These are phyloP conservation scores for Gymnopilus junonius DNA, from an alignment of 768 basidiomycete species.

Conservation along the genomic window DNA sequence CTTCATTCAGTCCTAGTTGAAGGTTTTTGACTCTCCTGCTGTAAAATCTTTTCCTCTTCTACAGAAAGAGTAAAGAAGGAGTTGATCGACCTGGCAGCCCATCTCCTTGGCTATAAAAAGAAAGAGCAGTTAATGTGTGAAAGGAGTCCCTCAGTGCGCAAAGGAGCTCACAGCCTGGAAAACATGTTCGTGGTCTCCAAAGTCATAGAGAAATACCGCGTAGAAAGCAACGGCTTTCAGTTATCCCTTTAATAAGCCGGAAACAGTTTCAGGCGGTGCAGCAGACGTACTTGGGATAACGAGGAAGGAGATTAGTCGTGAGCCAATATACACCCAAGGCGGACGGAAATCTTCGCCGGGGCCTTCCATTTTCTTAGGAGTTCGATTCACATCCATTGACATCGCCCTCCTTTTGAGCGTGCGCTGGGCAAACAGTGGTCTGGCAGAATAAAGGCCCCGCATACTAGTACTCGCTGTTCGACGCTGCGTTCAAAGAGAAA, in stretches of 20 bases:
- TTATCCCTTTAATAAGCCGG: background rate
- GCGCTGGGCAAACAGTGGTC: background rate
- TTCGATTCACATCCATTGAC: constrained; percentile 1
- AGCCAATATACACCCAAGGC: constrained; percentile 60
- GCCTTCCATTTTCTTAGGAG: constrained; percentile 20
- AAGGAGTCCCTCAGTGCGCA: background rate
- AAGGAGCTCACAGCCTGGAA: constrained; percentile 60
- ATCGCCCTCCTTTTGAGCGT: constrained; percentile 3
- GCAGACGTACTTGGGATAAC: constrained; percentile 55
- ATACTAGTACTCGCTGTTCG: too few relatives aligned
- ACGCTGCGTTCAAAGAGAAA: background rate
- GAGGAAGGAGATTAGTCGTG: constrained; percentile 55
- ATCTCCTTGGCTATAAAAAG: constrained; percentile 54
- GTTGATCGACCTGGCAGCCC: constrained; percentile 52
- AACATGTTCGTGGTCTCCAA: constrained; percentile 72
- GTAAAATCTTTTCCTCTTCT: constrained; percentile 51
- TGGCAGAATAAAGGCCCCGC: background rate
- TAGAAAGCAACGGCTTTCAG: constrained; percentile 56
- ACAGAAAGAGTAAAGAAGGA: constrained; percentile 63
- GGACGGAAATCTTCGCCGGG: constrained; percentile 55
- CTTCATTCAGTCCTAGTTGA: background rate
- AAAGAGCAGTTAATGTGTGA: background rate
- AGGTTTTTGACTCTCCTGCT: constrained; percentile 20
- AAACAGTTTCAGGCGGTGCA: background rate
- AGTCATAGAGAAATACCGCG: constrained; percentile 65